A percentile compares a stretch with the other conserved stretches of the same genome.
These are phyloP conservation scores for Urochloa ruziziensis DNA, from an alignment of 176 grass and related monocot genomes.

Conservation along the genomic window DNA sequence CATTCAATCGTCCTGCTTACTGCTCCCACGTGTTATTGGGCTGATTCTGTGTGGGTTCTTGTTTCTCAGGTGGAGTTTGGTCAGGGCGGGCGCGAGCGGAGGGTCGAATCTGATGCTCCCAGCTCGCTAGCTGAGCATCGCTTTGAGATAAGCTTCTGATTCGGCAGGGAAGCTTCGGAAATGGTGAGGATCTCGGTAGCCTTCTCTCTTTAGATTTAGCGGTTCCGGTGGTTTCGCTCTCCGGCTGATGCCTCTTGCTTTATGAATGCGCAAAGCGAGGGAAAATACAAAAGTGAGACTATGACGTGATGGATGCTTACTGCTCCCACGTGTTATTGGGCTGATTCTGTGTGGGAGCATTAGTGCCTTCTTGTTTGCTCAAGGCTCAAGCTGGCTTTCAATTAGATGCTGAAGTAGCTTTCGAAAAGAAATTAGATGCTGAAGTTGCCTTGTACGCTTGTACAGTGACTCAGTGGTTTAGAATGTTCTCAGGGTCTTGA, in stretches of 20 bases:
- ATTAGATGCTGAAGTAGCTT: not conserved
- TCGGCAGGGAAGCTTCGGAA: not conserved
- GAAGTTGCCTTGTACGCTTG: not conserved
- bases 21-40: not conserved
- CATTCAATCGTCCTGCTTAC: not conserved
- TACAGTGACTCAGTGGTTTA: not conserved
- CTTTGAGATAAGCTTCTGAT: not conserved
- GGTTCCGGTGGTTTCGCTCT: not conserved
- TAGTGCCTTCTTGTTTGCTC: not conserved
- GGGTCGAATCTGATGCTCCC: constrained; percentile 18
- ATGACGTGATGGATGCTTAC: not conserved
- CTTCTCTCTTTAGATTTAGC: constrained; percentile 20
- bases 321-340: no score
- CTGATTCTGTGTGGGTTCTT: not conserved
- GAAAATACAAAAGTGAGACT: not conserved
- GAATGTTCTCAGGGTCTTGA: not conserved
- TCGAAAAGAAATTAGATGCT: not conserved
- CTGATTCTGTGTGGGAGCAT: not conserved
- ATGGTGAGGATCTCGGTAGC: constrained; percentile 38
- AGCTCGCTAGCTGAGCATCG: not conserved
- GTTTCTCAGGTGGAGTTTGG: not conserved
- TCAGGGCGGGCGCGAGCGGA: not conserved
- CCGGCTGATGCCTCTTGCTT: not conserved
- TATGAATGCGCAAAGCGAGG: not conserved
- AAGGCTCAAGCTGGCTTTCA: not conserved